These are phyloP conservation scores for Stephanodiscus triporus DNA, from an alignment of 108 stramenopile genomes.

Conservation along the genomic window DNA sequence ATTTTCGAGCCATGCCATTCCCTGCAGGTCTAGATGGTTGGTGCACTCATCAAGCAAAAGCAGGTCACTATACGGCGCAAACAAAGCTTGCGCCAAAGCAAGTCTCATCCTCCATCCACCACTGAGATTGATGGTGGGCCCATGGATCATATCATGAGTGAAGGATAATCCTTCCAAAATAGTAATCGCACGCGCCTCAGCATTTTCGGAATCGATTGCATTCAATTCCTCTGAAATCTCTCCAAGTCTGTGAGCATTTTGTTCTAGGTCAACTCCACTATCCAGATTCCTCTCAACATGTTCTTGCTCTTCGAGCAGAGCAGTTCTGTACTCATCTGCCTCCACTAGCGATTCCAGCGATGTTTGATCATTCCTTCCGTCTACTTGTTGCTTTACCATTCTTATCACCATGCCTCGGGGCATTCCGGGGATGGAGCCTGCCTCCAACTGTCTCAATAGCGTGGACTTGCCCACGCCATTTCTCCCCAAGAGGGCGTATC, in stretches of 20 bases:
- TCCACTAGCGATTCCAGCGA: slow-evolving; percentile 70
- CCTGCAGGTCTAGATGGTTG: slow-evolving; percentile 92
- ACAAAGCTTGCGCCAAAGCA: slow-evolving; percentile 81
- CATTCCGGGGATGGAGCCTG: slow-evolving; percentile 77
- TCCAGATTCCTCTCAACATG: slow-evolving; percentile 60
- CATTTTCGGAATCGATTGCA: slow-evolving; percentile 69
- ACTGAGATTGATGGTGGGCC: slow-evolving; percentile 71
- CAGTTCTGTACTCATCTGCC: slow-evolving; percentile 65
- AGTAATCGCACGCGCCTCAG: slow-evolving; percentile 67
- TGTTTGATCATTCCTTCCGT: slow-evolving; percentile 69
- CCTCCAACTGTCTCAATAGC: slow-evolving; percentile 71
- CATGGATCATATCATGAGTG: slow-evolving; percentile 62
- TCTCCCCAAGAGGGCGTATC: slow-evolving; percentile 78
- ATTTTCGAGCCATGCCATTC: slow-evolving; percentile 81
- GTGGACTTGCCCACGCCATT: slow-evolving; percentile 94
- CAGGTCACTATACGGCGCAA: slow-evolving; percentile 66
- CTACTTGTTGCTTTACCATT: slow-evolving; percentile 86
- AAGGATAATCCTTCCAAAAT: slow-evolving; percentile 72
- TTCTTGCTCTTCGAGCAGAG: slow-evolving; percentile 65
- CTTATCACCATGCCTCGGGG: slow-evolving; percentile 75
- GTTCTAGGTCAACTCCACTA: slow-evolving; percentile 50
- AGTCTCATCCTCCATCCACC: slow-evolving; percentile 97
- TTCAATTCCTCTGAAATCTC: slow-evolving; percentile 78
- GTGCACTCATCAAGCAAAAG: slow-evolving; percentile 93
- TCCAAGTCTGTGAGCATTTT: slow-evolving; percentile 58